Evolutionary conservation across 1,284 basidiomycete species (phyloP), one percentile per base, ranked within the genome.

Genomic region (Ganoderma sp.): DNA sequence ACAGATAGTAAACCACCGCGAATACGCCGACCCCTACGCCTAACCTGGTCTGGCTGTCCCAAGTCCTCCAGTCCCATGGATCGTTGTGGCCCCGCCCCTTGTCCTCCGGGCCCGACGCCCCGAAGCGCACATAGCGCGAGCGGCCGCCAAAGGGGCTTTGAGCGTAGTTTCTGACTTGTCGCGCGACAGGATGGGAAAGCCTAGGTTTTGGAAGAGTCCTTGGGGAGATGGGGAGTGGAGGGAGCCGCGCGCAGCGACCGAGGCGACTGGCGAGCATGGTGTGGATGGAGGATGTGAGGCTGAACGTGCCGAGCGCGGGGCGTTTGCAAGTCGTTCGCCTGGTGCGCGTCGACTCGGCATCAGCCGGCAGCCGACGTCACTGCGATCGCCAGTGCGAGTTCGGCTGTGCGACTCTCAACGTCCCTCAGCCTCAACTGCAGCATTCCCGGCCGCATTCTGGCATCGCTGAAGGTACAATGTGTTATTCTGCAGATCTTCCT

Each of bases 1-100:
- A 72, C 3, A 88, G 77, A 76, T 89, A 90, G 78, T 90, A 92
- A 5, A 82, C 75, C 7, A 79, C 81, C 1, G 82, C 85, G 17
- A 82, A 81, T 14, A 76, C 79, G 32, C 80, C 72, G 0, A 77
- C 74, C 69, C 69, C 75, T 2, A 68, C 76, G 9, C 73, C 15
- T 3, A 78, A 37, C 67, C 71, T 67, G 60, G 69, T 70, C 0
- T 62, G n/a, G 48, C 17, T 68, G 54, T 75, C 70, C 77, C 75
- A 78, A 32, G 67, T 68, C 19, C 68, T 59, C 41, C 73, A 45
- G 58, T 77, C 72, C 68, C 73, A 70, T 1, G 74, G 69, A 17
- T 67, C 70, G 28, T 73, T 54, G 19, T 68, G 67, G 19, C 73
- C 59, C 9, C 66, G 56, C 14, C 69, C 63, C 14, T 64, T 52